A percentile compares a stretch with the other conserved stretches of the same genome.
Conservation (phyloP, 1,284 basidiomycete genomes). For the Rhodotorula mucilaginosa region DNA sequence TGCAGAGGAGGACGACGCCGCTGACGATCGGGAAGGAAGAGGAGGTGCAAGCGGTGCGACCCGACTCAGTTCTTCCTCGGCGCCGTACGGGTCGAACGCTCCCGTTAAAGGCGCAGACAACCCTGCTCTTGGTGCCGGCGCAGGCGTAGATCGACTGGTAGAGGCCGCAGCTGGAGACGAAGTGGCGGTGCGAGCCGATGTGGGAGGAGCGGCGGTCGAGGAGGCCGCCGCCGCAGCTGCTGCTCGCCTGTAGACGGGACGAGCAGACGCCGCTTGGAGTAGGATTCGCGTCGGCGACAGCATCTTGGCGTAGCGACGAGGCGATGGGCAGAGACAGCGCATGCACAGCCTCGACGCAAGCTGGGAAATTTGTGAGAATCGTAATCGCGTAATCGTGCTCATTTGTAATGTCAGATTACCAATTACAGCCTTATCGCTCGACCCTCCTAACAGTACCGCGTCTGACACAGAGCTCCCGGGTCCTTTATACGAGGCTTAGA, state of each 20-base stretch:
- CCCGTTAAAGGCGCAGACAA: background rate
- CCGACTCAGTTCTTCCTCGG: background rate
- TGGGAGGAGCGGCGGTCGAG: background rate
- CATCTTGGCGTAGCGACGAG: background rate
- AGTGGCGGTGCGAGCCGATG: slow-evolving; percentile 3
- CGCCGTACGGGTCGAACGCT: background rate
- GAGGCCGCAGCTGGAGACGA: background rate
- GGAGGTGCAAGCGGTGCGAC: background rate
- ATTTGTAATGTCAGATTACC: too few relatives aligned
- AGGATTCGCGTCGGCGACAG: background rate
- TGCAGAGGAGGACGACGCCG: background rate
- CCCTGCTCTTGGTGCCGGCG: background rate
- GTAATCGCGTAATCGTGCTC: too few relatives aligned
- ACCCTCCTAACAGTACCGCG: too few relatives aligned
- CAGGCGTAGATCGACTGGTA: background rate
- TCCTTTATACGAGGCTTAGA: too few relatives aligned
- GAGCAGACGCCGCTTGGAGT: background rate
- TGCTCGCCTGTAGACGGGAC: background rate
- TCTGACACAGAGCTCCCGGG: too few relatives aligned
- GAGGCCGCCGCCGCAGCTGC: background rate
- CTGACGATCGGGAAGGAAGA: background rate
- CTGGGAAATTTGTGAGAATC: too few relatives aligned
- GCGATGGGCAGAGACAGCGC: too few relatives aligned
- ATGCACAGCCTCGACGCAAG: too few relatives aligned
- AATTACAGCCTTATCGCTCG: too few relatives aligned